Conservation (phyloP, 768 basidiomycete genomes). For the Holtermanniella nyarrowii region DNA sequence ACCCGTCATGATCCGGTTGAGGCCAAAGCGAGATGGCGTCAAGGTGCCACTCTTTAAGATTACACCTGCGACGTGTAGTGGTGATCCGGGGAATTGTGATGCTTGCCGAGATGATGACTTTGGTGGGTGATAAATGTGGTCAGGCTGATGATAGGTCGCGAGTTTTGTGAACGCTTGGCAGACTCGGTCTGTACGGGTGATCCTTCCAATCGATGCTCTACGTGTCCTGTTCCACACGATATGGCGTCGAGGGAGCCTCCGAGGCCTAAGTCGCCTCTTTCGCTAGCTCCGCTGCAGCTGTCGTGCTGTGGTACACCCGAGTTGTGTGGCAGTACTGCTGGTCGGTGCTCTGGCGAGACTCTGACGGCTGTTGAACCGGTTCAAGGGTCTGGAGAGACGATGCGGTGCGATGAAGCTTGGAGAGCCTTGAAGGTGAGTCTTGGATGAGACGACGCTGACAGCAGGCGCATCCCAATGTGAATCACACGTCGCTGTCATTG, state of each 20-base stretch:
- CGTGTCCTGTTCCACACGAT: neutral
- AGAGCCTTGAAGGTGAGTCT: constrained; percentile 32
- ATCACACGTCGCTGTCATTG: constrained; percentile 30
- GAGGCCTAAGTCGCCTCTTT: constrained; percentile 2
- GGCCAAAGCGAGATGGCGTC: neutral
- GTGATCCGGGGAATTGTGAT: constrained; percentile 34
- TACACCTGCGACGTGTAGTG: constrained; percentile 15
- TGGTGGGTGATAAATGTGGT: constrained; percentile 12
- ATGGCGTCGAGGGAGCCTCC: constrained; percentile 6
- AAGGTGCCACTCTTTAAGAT: neutral
- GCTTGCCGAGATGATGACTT: constrained; percentile 32
- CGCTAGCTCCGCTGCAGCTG: constrained; percentile 15
- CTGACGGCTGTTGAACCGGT: neutral
- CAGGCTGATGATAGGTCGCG: neutral
- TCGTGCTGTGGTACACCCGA: constrained; percentile 21
- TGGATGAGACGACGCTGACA: neutral
- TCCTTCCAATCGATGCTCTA: neutral
- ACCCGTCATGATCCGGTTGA: neutral
- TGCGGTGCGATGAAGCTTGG: constrained; percentile 37
- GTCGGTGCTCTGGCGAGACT: neutral
- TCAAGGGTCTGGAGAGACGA: constrained; percentile 11
- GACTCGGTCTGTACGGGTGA: neutral
- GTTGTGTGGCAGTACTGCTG: constrained; percentile 15
- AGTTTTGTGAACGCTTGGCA: neutral
- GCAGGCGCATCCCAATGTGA: constrained; percentile 37